Percentiles rank a stretch among this genome's conserved stretches.
Evolutionary conservation across 192 early-diverging fungal species (phyloP).

Genomic region (Coemansia sp.): DNA sequence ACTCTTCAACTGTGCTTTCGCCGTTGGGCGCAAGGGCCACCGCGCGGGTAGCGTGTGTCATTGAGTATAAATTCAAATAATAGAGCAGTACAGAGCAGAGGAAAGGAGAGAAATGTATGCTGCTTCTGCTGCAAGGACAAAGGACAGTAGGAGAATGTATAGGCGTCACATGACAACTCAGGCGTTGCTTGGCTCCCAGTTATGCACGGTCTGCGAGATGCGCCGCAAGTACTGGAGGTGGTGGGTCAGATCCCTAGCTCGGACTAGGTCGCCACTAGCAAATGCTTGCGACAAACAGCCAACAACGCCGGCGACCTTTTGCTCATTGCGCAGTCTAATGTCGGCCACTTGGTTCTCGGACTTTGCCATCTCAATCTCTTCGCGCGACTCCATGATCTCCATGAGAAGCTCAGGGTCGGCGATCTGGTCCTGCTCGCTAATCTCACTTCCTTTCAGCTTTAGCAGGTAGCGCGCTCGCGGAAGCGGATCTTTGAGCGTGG

Average conservation of each 20-base stretch:
- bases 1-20: slow-evolving; percentile 27
- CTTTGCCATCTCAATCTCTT: slow-evolving; percentile 69
- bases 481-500: slow-evolving; percentile 78
- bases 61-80: neutral
- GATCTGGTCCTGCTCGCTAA: slow-evolving; percentile 65
- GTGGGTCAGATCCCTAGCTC: slow-evolving; percentile 65
- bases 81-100: neutral
- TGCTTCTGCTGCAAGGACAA: neutral
- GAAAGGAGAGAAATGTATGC: slow-evolving; percentile 3
- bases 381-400: slow-evolving; percentile 79
- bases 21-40: neutral
- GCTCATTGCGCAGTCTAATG: slow-evolving; percentile 64
- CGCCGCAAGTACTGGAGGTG: slow-evolving; percentile 68
- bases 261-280: slow-evolving; percentile 46
- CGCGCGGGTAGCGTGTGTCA: slow-evolving; percentile 1
- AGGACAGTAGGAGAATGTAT: neutral
- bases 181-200: slow-evolving; percentile 39
- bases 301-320: slow-evolving; percentile 35
- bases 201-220: slow-evolving; percentile 33
- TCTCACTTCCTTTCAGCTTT: slow-evolving; percentile 54
- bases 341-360: slow-evolving; percentile 63
- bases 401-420: slow-evolving; percentile 73
- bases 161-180: slow-evolving; percentile 4
- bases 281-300: slow-evolving; percentile 59
- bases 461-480: slow-evolving; percentile 80